phyloP scores from a whole-genome alignment of 208 protist species.

The Acanthamoeba healyi region DNA sequence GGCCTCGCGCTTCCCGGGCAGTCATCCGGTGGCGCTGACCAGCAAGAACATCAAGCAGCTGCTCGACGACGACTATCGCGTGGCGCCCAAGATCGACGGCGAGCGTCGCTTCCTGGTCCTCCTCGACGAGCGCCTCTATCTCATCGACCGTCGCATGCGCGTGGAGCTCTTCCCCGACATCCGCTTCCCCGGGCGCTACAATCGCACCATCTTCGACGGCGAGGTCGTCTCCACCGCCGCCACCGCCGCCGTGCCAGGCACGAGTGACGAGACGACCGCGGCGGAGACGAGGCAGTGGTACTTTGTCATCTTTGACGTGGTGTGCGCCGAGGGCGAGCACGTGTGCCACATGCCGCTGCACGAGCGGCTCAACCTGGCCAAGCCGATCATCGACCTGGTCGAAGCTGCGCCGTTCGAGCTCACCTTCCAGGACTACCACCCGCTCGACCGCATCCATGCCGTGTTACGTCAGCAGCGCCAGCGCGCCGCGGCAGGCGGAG shows the following conservation, averaged over 20 bases:
- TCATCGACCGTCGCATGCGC: conserved; percentile 52
- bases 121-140: conserved; percentile 2
- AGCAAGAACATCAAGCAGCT: conserved; percentile 57
- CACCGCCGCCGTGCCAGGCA: background rate
- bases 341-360: conserved; percentile 62
- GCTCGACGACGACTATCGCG: conserved; percentile 24
- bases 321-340: conserved; percentile 39
- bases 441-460: conserved; percentile 20
- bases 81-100: conserved; percentile 59
- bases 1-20: conserved; percentile 1
- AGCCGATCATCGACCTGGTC: background rate
- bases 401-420: conserved; percentile 24
- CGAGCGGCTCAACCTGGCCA: conserved; percentile 52
- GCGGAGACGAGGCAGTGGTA: background rate
- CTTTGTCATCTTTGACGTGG: conserved; percentile 53
- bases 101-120: conserved; percentile 38
- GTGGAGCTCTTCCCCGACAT: conserved; percentile 12
- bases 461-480: conserved; percentile 1
- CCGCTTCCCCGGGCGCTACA: background rate
- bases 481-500: too few relatives aligned
- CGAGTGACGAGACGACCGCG: background rate
- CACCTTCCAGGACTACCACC: conserved; percentile 35
- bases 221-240: background rate
- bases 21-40: conserved; percentile 15
- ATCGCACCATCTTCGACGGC: conserved; percentile 45